phyloP scores from a whole-genome alignment of 2,329 filamentous ascomycete genomes.

The Aspergillus tubingensis region DNA sequence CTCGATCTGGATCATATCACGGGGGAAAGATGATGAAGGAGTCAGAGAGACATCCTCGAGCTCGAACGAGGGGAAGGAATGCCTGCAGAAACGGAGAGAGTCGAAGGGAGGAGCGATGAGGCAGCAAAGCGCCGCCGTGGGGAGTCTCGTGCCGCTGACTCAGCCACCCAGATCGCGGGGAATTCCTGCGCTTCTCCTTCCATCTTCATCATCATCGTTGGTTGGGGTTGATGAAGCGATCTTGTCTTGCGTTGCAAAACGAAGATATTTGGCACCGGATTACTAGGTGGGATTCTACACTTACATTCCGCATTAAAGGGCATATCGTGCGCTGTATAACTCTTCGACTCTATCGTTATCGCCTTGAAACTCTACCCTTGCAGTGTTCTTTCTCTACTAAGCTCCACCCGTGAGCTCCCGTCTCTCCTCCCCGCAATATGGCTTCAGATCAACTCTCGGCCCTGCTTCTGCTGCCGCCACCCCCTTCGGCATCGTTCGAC shows the following conservation, averaged over 20 bases:
- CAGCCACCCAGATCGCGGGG: slow-evolving; percentile 14
- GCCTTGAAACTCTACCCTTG: not conserved
- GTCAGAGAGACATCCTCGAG: slow-evolving; percentile 26
- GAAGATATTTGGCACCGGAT: too few relatives aligned
- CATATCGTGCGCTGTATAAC: too few relatives aligned
- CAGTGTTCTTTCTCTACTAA: not conserved
- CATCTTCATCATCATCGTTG: not conserved
- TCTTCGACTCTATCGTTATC: not conserved
- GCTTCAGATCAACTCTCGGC: slow-evolving; percentile 30
- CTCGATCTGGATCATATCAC: slow-evolving; percentile 49
- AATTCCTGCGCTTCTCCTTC: not conserved
- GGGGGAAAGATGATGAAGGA: slow-evolving; percentile 27
- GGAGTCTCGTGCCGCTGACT: slow-evolving; percentile 23
- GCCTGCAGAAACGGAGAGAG: not conserved
- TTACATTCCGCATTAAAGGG: too few relatives aligned
- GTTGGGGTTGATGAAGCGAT: not conserved
- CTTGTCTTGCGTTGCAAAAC: not conserved
- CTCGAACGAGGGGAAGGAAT: slow-evolving; percentile 13
- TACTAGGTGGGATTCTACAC: too few relatives aligned
- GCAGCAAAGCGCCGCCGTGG: not conserved
- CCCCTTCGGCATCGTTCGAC: slow-evolving; percentile 54
- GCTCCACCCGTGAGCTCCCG: slow-evolving; percentile 4
- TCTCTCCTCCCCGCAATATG: slow-evolving; percentile 24
- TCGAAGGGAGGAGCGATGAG: not conserved
- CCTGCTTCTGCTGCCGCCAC: slow-evolving; percentile 66